These are phyloP conservation scores for Capronia epimyces DNA, from an alignment of 2,329 filamentous ascomycete species.

Conservation along the genomic window DNA sequence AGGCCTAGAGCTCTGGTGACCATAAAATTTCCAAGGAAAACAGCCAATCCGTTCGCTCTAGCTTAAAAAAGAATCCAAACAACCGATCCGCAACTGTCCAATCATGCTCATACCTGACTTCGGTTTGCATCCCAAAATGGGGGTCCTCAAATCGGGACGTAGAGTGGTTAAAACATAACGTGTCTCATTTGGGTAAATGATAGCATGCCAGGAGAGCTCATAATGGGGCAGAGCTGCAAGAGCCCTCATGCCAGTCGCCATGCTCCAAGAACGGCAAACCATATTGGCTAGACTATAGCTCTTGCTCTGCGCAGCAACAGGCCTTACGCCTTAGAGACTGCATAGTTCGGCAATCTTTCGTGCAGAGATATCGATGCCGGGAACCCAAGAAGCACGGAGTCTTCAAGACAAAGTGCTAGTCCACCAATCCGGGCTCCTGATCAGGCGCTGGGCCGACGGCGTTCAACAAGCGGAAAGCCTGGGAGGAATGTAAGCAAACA, in stretches of 20 bases:
- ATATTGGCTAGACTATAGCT: background rate
- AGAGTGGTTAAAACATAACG: background rate
- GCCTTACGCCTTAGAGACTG: background rate
- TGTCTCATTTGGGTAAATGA: conserved; percentile 3
- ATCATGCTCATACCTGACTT: conserved; percentile 1
- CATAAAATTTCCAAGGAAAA: background rate
- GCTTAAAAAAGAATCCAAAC: conserved; percentile 11
- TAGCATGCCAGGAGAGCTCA: conserved; percentile 1
- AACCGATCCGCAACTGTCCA: conserved; percentile 2
- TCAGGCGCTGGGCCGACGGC: conserved; percentile 8
- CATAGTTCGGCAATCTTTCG: background rate
- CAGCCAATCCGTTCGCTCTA: conserved; percentile 10
- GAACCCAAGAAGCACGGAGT: background rate
- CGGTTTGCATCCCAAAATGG: background rate
- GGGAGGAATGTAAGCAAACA: conserved; percentile 21
- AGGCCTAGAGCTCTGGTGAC: background rate
- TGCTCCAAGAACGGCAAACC: conserved; percentile 9
- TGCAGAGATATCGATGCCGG: background rate
- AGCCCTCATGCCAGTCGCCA: conserved; percentile 7
- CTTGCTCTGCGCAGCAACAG: background rate
- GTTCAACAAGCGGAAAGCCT: conserved; percentile 15
- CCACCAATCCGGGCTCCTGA: background rate
- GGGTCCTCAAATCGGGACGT: background rate
- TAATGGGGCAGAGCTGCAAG: conserved; percentile 7
- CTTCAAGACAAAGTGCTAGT: background rate